A percentile compares a stretch with the other conserved stretches of the same genome.
Evolutionary conservation across 495 filamentous ascomycete species (phyloP).

Genomic region (Podospora appendiculata): DNA sequence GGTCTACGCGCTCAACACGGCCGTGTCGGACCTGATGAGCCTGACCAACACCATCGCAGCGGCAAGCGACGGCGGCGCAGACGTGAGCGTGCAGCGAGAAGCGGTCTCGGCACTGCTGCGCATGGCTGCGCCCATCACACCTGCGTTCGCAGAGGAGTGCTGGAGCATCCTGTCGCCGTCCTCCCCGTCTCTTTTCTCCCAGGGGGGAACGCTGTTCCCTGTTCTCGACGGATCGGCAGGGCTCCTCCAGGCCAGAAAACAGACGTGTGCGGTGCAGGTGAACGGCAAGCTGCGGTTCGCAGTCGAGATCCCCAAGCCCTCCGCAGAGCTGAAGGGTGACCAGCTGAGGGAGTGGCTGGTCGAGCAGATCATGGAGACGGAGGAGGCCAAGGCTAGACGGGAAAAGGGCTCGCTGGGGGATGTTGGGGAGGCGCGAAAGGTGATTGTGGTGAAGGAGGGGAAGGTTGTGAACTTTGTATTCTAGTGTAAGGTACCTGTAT

Average conservation of each 20-base stretch:
- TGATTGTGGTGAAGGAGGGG: conserved; percentile 44
- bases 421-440: conserved; percentile 35
- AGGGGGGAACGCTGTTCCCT: conserved; percentile 39
- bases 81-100: conserved; percentile 19
- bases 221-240: conserved; percentile 39
- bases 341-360: conserved; percentile 51
- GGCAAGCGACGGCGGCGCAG: conserved; percentile 6
- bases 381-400: conserved; percentile 41
- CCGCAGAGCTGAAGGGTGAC: conserved; percentile 18
- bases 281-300: conserved; percentile 67
- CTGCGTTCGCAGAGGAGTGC: conserved; percentile 70
- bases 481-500: conserved; percentile 8
- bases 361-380: conserved; percentile 30
- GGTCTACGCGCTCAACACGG: conserved; percentile 71
- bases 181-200: conserved; percentile 47
- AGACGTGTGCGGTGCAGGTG: conserved; percentile 58
- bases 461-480: conserved; percentile 53
- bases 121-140: conserved; percentile 69
- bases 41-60: conserved; percentile 60
- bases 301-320: conserved; percentile 45
- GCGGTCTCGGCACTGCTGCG: conserved; percentile 46
- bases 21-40: conserved; percentile 71
- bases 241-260: conserved; percentile 26
- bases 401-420: conserved; percentile 13
- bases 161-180: conserved; percentile 52